Conservation (phyloP, 2,329 filamentous ascomycete genomes). For the Scedosporium minutisporum region DNA sequence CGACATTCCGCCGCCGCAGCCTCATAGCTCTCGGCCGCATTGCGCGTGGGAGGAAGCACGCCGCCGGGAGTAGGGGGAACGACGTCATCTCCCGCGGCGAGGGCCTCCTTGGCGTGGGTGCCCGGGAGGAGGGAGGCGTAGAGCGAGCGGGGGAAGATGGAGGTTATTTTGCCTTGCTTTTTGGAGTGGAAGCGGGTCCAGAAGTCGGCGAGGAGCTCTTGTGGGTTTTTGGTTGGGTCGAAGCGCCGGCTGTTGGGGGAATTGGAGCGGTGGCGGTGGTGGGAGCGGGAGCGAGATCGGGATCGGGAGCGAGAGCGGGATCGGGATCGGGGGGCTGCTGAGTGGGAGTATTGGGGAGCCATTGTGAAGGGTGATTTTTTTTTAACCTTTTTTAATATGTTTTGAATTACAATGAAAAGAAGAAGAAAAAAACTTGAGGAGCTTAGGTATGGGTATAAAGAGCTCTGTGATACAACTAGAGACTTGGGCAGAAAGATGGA, state of each 20-base stretch:
- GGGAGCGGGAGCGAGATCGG: neutral
- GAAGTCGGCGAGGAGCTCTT: slow-evolving; percentile 29
- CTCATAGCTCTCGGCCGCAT: slow-evolving; percentile 32
- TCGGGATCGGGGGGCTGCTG: neutral
- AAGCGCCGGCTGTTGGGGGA: neutral
- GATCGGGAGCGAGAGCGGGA: slow-evolving; percentile 1
- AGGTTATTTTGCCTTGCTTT: slow-evolving; percentile 31
- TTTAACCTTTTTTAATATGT: neutral
- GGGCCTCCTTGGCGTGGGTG: slow-evolving; percentile 15
- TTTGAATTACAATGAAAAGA: neutral
- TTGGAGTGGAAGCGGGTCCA: slow-evolving; percentile 32
- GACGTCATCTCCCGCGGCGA: slow-evolving; percentile 14
- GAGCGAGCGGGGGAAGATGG: slow-evolving; percentile 31
- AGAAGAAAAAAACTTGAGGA: neutral
- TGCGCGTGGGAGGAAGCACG: slow-evolving; percentile 15
- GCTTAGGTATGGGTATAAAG: neutral
- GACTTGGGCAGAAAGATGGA: no score
- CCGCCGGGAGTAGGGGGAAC: slow-evolving; percentile 6
- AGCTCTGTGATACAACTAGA: neutral
- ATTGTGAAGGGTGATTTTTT: neutral
- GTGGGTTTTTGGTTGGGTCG: slow-evolving; percentile 17
- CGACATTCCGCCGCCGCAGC: slow-evolving; percentile 29
- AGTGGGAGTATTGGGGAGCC: neutral
- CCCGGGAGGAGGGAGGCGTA: slow-evolving; percentile 23
- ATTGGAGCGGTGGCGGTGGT: neutral